Conservation (phyloP, 371 early-diverging fungal species). For the Mortierella sp. region DNA sequence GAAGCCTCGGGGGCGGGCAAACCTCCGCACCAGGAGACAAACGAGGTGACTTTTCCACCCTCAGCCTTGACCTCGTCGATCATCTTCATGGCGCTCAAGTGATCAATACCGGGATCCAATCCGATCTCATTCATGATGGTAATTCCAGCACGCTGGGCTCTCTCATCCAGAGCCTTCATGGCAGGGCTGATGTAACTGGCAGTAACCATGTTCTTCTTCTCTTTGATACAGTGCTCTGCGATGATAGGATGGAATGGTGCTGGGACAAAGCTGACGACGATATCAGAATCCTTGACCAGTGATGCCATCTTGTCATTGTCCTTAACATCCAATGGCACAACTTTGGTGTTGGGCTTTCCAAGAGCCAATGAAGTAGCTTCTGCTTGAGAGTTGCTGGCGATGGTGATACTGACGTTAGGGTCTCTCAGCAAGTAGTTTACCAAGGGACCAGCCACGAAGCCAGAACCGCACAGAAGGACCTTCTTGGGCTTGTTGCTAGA, state of each 20-base stretch:
- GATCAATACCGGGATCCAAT: constrained; percentile 98
- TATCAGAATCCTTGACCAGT: constrained; percentile 82
- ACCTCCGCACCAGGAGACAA: constrained; percentile 93
- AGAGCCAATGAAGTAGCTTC: constrained; percentile 80
- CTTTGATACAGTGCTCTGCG: constrained; percentile 84
- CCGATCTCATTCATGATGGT: constrained; percentile 97
- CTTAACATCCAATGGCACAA: constrained; percentile 66
- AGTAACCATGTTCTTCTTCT: constrained; percentile 95
- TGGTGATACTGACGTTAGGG: constrained; percentile 76
- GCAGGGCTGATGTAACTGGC: constrained; percentile 96
- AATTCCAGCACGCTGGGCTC: constrained; percentile 87
- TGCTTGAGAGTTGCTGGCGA: constrained; percentile 82
- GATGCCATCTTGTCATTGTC: constrained; percentile 65
- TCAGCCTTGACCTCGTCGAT: constrained; percentile 86
- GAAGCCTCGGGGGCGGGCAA: constrained; percentile 92
- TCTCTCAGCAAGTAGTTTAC: constrained; percentile 82
- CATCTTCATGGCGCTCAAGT: constrained; percentile 96
- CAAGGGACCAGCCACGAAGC: constrained; percentile 94
- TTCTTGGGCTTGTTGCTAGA: constrained; percentile 57
- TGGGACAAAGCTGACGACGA: constrained; percentile 97
- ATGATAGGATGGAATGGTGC: constrained; percentile 91
- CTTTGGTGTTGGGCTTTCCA: constrained; percentile 65
- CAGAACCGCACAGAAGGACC: constrained; percentile 86
- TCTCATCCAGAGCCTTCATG: constrained; percentile 82
- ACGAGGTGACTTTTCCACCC: constrained; percentile 81